These are phyloP conservation scores for Aspergillus affinis DNA, from an alignment of 495 filamentous ascomycete species.

Conservation along the genomic window DNA sequence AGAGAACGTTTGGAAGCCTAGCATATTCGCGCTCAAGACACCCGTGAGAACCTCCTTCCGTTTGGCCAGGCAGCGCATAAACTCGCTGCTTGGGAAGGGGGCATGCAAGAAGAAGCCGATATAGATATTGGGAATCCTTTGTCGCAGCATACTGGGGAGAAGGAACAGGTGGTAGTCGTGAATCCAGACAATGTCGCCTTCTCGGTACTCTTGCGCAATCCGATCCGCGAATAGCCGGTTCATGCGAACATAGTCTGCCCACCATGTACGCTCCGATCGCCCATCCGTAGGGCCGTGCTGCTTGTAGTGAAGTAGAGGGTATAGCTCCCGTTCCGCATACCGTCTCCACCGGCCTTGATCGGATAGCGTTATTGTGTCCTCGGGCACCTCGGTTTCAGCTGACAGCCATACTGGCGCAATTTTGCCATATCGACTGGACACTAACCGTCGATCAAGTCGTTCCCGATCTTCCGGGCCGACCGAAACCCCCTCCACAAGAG, in stretches of 20 bases:
- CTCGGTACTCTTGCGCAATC: slow-evolving; percentile 80
- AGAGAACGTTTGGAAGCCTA: slow-evolving; percentile 90
- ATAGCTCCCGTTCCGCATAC: slow-evolving; percentile 86
- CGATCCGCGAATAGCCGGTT: slow-evolving; percentile 86
- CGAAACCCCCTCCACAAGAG: slow-evolving; percentile 60
- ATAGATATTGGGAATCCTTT: slow-evolving; percentile 78
- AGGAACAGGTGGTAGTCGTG: slow-evolving; percentile 92
- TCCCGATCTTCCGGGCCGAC: slow-evolving; percentile 64
- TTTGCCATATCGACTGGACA: slow-evolving; percentile 64
- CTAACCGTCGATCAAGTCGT: slow-evolving; percentile 66
- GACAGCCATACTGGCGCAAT: slow-evolving; percentile 83
- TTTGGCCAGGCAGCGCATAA: slow-evolving; percentile 78
- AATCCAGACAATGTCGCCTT: slow-evolving; percentile 85
- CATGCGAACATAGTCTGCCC: slow-evolving; percentile 85
- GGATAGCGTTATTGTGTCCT: slow-evolving; percentile 65
- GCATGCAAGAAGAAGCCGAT: slow-evolving; percentile 90
- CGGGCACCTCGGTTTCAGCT: slow-evolving; percentile 62
- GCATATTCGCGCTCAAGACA: slow-evolving; percentile 82
- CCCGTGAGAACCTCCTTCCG: slow-evolving; percentile 86
- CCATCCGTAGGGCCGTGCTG: slow-evolving; percentile 85
- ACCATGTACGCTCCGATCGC: slow-evolving; percentile 72
- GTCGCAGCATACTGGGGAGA: slow-evolving; percentile 79
- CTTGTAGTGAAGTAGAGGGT: slow-evolving; percentile 91
- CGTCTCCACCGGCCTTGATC: slow-evolving; percentile 81
- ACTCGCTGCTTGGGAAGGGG: slow-evolving; percentile 93